Base-by-base conservation (phyloP, 306 rosid species). In the Rosa chinensis region DNA sequence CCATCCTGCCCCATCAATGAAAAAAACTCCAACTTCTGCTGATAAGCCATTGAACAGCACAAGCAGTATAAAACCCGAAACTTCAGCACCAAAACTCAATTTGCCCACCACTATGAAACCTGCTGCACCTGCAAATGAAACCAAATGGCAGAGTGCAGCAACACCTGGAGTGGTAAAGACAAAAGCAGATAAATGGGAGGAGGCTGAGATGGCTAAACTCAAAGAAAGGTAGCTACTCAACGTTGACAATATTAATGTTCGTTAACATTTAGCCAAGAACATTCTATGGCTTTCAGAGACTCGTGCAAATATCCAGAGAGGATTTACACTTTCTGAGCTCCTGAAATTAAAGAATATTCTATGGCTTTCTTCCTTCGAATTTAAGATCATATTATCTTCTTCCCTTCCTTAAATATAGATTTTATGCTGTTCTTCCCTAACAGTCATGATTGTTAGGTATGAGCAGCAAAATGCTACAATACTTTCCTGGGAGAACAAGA, bases 171-270 rank as follows among this genome's bases (percentile, higher is more conserved):
- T 21, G 13, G 79, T 10, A 8, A 83, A 87, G 79, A 73, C 70
- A 72, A 74, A 82, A 59, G 92, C 89, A 76, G 90, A 91, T 70
- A 74, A 72, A 35, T 91, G 99, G 99, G 93, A 90, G 89, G 88
- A 64, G 80, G 67, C 87, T 3, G 84, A 93, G 84, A 72, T 87
- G 16, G 83, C 85, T 62, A 90, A 75, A 73, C 91, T 96, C 70
- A 79, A 76, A 70, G 42, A 85, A 48, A 84, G 86, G 99, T 95
- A 87, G 66, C 63, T 64, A 53, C 69, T 56, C 44, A 49, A 28
- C 11, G 43, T 5, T 45, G 42, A 59, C 40, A 16, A 39, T 12
- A 32, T 32, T 63, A 32, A 63, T 32, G 2, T 66, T 21, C 0
- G 23, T 23, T 47, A 52, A 42, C 9, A 17, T 16, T 49, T 52